A percentile compares a stretch with the other conserved stretches of the same genome.
Evolutionary conservation across 345 rosid species (phyloP).

Genomic region (Microcos paniculata): DNA sequence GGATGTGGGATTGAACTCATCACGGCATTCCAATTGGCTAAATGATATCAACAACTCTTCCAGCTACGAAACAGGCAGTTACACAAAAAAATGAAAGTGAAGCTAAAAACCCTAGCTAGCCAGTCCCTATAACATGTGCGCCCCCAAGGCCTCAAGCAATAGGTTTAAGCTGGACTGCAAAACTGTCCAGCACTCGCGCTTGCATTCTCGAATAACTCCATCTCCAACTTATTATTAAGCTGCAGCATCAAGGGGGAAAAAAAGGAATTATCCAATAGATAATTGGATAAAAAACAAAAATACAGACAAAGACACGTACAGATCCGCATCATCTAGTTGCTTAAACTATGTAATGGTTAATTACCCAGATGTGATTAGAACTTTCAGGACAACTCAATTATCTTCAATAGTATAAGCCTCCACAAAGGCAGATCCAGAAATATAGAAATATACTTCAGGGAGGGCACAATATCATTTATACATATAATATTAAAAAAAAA

Average conservation of each 20-base stretch:
- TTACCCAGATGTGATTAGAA: not conserved
- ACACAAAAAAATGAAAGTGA: conserved; percentile 5
- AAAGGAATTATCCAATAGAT: not conserved
- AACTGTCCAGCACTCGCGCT: conserved; percentile 20
- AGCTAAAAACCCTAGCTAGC: conserved; percentile 30
- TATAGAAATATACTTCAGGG: no score
- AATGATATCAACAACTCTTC: not conserved
- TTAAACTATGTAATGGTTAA: not conserved
- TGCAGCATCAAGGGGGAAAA: conserved; percentile 15
- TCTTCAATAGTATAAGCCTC: no score
- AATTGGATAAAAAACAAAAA: not conserved
- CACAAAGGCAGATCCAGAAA: no score
- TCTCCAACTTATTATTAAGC: conserved; percentile 7
- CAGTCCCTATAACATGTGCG: conserved; percentile 3
- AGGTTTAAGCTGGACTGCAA: conserved; percentile 36
- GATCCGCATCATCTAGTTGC: no score
- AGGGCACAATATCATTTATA: no score
- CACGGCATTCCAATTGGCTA: conserved; percentile 6
- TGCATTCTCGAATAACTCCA: conserved; percentile 16
- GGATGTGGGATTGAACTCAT: not conserved
- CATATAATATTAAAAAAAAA: no score
- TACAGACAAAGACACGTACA: not conserved
- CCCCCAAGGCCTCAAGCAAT: conserved; percentile 10
- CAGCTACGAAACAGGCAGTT: conserved; percentile 3
- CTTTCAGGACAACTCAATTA: not conserved